phyloP scores from a whole-genome alignment of 352 stramenopile species.

The Phytophthora sp. region DNA sequence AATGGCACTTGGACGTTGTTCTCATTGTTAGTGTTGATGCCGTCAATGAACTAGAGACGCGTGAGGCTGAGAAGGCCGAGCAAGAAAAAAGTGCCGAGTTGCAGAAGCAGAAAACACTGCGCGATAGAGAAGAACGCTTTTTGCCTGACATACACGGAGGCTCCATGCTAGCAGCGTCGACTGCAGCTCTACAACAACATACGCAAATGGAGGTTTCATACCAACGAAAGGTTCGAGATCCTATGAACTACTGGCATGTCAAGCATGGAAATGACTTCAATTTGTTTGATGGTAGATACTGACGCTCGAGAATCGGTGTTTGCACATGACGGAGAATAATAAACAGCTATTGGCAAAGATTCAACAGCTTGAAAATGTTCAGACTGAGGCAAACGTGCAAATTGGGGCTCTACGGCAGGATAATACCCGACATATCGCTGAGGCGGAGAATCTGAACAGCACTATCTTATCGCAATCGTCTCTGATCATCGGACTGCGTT shows the following conservation, averaged over 20 bases:
- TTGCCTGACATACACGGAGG: slow-evolving; percentile 52
- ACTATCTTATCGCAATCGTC: slow-evolving; percentile 65
- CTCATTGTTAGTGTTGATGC: background rate
- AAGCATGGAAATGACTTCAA: background rate
- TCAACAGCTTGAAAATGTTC: slow-evolving; percentile 59
- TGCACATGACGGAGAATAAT: slow-evolving; percentile 71
- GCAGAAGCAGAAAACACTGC: slow-evolving; percentile 30
- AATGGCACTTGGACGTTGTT: background rate
- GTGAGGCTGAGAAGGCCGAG: slow-evolving; percentile 53
- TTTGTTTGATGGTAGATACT: slow-evolving; percentile 42
- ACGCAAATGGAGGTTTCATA: slow-evolving; percentile 71
- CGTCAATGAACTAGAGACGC: slow-evolving; percentile 34
- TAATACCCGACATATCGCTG: slow-evolving; percentile 42
- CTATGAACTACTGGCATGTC: background rate
- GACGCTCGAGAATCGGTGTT: slow-evolving; percentile 62
- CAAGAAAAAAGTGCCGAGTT: slow-evolving; percentile 46
- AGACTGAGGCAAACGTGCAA: slow-evolving; percentile 44
- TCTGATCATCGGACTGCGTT: slow-evolving; percentile 62
- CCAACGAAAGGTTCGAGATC: slow-evolving; percentile 55
- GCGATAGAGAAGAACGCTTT: slow-evolving; percentile 22
- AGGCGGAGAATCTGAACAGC: slow-evolving; percentile 51
- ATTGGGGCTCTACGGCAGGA: slow-evolving; percentile 46
- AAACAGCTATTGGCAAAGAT: slow-evolving; percentile 74
- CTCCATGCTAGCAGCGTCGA: slow-evolving; percentile 22
- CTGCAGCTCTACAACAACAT: slow-evolving; percentile 66